These are phyloP conservation scores for Candolleomyces aberdarensis DNA, from an alignment of 768 basidiomycete species.

Conservation along the genomic window DNA sequence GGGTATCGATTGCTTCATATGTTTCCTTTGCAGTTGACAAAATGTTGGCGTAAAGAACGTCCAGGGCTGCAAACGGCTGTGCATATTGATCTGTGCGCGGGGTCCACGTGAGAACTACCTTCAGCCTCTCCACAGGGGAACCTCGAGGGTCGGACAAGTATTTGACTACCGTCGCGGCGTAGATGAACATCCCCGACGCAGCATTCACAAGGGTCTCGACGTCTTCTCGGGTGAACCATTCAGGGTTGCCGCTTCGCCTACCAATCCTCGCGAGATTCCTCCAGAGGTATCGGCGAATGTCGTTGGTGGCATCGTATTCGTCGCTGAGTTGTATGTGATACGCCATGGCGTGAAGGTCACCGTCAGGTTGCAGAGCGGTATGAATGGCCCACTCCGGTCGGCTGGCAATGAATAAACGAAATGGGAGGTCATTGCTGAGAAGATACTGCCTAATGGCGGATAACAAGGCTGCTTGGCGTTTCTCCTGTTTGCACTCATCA, in stretches of 20 bases:
- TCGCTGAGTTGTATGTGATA: conserved; percentile 1
- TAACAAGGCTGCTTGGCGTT: background rate
- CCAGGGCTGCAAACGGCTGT: conserved; percentile 9
- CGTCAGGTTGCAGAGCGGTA: background rate
- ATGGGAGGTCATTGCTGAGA: background rate
- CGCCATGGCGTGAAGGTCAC: background rate
- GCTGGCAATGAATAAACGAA: background rate
- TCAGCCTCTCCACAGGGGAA: background rate
- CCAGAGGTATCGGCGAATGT: conserved; percentile 6
- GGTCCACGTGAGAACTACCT: background rate
- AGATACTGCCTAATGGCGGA: background rate
- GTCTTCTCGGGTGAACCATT: conserved; percentile 10
- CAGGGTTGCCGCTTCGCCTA: background rate
- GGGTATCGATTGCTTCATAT: too few species aligned
- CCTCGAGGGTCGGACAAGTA: conserved; percentile 14
- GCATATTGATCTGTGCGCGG: background rate
- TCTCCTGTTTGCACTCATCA: background rate
- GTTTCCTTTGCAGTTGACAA: background rate
- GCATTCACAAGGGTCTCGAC: conserved; percentile 10
- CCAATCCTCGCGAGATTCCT: conserved; percentile 1
- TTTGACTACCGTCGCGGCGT: conserved; percentile 23
- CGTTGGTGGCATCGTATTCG: background rate
- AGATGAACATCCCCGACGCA: conserved; percentile 22
- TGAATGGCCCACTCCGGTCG: background rate
- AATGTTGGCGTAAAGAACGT: conserved; percentile 11